phyloP scores from a whole-genome alignment of 495 filamentous ascomycete species.

The Tuber aestivum region DNA sequence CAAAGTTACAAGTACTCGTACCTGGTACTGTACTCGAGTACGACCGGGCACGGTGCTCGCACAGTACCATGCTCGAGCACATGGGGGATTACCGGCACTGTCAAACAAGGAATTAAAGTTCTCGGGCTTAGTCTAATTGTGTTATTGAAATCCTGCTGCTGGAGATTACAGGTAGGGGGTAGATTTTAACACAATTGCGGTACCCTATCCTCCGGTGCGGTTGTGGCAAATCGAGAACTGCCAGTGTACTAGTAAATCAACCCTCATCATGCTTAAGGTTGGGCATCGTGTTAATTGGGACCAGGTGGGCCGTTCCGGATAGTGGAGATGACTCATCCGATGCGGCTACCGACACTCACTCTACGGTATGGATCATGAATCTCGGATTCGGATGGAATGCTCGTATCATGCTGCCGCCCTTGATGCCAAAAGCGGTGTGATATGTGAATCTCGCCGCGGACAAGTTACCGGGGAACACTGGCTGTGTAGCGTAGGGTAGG shows the following conservation, averaged over 20 bases:
- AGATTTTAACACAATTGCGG: not conserved
- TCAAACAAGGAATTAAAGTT: not conserved
- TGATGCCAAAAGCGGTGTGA: not conserved
- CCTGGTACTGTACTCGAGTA: too few species aligned
- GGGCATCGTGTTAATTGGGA: not conserved
- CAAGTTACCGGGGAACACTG: not conserved
- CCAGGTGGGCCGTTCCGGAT: not conserved
- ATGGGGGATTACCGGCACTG: not conserved
- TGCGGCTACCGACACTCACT: not conserved
- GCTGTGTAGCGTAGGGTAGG: not conserved
- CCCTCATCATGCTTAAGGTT: not conserved
- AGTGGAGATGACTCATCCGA: not conserved
- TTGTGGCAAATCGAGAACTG: not conserved
- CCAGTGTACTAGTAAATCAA: not conserved
- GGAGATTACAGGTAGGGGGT: not conserved
- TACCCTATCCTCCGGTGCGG: not conserved
- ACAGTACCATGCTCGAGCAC: not conserved
- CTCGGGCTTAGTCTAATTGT: not conserved
- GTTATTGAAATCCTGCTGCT: not conserved
- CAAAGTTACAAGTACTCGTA: too few species aligned
- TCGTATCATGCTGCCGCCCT: not conserved
- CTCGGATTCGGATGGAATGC: not conserved
- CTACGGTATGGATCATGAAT: not conserved
- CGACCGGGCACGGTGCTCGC: too few species aligned
- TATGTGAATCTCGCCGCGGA: not conserved